phyloP scores from a whole-genome alignment of 257 asterid genomes.

The Nicotiana tabacum region DNA sequence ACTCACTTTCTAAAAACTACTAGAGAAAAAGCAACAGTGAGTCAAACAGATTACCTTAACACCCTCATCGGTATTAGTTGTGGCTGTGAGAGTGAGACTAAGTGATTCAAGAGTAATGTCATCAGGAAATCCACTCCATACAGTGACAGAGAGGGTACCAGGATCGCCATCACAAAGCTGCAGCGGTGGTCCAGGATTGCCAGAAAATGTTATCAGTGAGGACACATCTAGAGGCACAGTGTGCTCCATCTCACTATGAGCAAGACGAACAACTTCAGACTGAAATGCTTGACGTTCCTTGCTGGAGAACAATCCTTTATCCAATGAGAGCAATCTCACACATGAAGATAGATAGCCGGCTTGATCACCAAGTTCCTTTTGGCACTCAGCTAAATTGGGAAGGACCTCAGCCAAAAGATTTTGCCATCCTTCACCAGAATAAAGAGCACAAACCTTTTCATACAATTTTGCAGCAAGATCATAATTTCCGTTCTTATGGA shows the following conservation, averaged over 20 bases:
- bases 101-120: slow-evolving; percentile 94
- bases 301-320: slow-evolving; percentile 68
- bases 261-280: slow-evolving; percentile 91
- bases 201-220: slow-evolving; percentile 88
- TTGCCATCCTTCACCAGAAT: slow-evolving; percentile 99
- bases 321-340: slow-evolving; percentile 90
- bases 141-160: slow-evolving; percentile 72
- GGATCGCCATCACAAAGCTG: slow-evolving; percentile 98
- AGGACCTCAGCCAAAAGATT: slow-evolving; percentile 93
- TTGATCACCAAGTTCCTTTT: slow-evolving; percentile 85
- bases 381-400: slow-evolving; percentile 94
- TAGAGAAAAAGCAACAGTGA: background rate
- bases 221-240: slow-evolving; percentile 97
- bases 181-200: slow-evolving; percentile 86
- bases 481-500: slow-evolving; percentile 72
- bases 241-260: slow-evolving; percentile 92
- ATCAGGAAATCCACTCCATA: slow-evolving; percentile 98
- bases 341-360: slow-evolving; percentile 97
- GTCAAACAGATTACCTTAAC: slow-evolving; percentile 63
- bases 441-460: slow-evolving; percentile 98
- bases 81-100: slow-evolving; percentile 81
- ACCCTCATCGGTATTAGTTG: slow-evolving; percentile 88
- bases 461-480: slow-evolving; percentile 86
- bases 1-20: slow-evolving; percentile 4
- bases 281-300: slow-evolving; percentile 95